Conservation (phyloP, 139 green algal species). For the Yamagishiella unicocca region DNA sequence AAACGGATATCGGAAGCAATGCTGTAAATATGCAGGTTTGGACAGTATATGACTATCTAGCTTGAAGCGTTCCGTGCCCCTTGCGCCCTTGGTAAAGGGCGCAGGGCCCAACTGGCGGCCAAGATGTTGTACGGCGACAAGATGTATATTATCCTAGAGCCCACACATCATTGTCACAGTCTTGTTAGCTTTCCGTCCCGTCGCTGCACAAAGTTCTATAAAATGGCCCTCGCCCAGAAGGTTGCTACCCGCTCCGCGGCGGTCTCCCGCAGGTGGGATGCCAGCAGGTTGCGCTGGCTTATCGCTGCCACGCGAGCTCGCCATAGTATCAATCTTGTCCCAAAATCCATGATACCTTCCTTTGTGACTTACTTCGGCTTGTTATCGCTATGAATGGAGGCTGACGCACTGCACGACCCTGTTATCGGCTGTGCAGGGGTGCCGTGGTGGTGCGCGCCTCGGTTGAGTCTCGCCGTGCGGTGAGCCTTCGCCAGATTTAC, state of each 20-base stretch:
- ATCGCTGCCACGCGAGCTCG: too few relatives aligned
- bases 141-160: constrained; percentile 1
- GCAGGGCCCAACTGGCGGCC: constrained; percentile 10
- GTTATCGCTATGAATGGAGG: too few relatives aligned
- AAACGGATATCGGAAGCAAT: too few relatives aligned
- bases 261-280: constrained; percentile 21
- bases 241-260: constrained; percentile 17
- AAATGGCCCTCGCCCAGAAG: constrained; percentile 50
- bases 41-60: too few relatives aligned
- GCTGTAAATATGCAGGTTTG: too few relatives aligned
- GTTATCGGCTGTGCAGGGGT: constrained; percentile 7
- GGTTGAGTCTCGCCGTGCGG: constrained; percentile 72
- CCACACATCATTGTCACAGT: neutral
- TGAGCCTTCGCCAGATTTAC: constrained; percentile 45
- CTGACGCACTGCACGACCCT: too few relatives aligned
- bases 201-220: neutral
- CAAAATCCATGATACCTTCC: too few relatives aligned
- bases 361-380: too few relatives aligned
- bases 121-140: constrained; percentile 9
- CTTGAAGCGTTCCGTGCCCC: neutral
- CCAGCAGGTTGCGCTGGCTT: too few relatives aligned
- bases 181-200: neutral
- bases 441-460: constrained; percentile 70
- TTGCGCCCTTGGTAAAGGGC: too few relatives aligned
- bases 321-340: too few relatives aligned